Percentiles rank a stretch among this genome's conserved stretches.
These are phyloP conservation scores for Pisolithus thermaeus DNA, from an alignment of 1,284 basidiomycete species.

Conservation along the genomic window DNA sequence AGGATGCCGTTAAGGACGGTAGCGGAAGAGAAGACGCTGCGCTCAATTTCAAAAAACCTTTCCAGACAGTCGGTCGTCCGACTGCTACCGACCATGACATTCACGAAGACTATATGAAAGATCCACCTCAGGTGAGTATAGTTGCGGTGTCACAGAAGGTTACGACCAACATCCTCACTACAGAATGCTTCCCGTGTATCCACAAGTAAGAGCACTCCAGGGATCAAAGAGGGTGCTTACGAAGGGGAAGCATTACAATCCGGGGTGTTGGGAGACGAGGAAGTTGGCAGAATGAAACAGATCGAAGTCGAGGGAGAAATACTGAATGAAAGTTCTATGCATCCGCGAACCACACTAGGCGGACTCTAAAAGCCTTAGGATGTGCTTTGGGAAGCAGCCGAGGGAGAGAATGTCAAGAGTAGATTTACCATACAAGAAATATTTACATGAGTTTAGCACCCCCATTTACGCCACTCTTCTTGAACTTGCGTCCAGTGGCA, in stretches of 20 bases:
- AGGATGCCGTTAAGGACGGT: too few species aligned
- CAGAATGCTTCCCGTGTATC: too few species aligned
- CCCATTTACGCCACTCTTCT: conserved; percentile 44
- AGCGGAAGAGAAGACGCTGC: too few species aligned
- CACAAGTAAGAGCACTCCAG: background rate
- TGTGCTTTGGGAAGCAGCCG: background rate
- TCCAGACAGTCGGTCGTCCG: too few species aligned
- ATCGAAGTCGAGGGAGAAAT: conserved; percentile 7
- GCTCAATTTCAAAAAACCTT: too few species aligned
- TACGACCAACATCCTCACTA: too few species aligned
- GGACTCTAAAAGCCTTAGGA: background rate
- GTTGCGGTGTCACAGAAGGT: background rate
- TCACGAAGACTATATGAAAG: conserved; percentile 25
- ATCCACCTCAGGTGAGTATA: conserved; percentile 25
- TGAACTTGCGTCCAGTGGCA: conserved; percentile 61
- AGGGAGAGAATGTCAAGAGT: conserved; percentile 10
- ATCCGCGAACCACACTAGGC: conserved; percentile 4
- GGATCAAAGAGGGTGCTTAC: conserved; percentile 8
- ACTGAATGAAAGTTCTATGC: conserved; percentile 10
- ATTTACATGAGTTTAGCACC: conserved; percentile 46
- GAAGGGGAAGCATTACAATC: background rate
- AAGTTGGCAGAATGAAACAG: conserved; percentile 10
- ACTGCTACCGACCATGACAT: too few species aligned
- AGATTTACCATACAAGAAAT: conserved; percentile 5
- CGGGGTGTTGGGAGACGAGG: conserved; percentile 1